Evolutionary conservation across 2,329 filamentous ascomycete genomes (phyloP).

Genomic region (Exutisphaerella laricina): DNA sequence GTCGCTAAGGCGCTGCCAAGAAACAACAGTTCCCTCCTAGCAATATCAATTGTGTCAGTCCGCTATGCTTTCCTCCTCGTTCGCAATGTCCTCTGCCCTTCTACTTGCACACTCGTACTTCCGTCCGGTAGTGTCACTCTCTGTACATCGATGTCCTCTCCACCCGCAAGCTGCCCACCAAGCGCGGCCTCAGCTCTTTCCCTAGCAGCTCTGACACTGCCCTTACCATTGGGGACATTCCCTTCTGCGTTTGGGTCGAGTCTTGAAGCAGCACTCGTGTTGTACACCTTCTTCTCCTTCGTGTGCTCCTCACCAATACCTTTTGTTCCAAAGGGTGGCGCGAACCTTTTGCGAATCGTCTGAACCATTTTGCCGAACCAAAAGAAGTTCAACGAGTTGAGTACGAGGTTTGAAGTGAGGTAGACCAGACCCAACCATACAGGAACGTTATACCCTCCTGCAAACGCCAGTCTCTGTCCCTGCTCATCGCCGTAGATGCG

Average conservation of each 20-base stretch:
- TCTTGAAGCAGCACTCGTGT: constrained; percentile 3
- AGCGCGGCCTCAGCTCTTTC: constrained; percentile 20
- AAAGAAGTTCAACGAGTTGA: constrained; percentile 74
- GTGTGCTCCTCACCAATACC: constrained; percentile 25
- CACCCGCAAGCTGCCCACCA: constrained; percentile 9
- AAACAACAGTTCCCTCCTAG: no score
- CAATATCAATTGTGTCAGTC: no score
- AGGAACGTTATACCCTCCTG: constrained; percentile 46
- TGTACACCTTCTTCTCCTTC: constrained; percentile 12
- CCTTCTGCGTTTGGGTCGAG: background rate
- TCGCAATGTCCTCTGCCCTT: constrained; percentile 16
- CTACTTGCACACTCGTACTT: constrained; percentile 17
- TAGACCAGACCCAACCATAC: constrained; percentile 66
- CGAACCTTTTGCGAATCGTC: constrained; percentile 70
- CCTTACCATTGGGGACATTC: constrained; percentile 8
- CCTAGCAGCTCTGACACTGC: constrained; percentile 24
- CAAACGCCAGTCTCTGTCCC: constrained; percentile 27
- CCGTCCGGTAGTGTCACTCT: constrained; percentile 14
- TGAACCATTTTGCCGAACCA: constrained; percentile 87
- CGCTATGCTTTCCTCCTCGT: constrained; percentile 22
- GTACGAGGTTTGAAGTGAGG: constrained; percentile 61
- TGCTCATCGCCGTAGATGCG: constrained; percentile 23
- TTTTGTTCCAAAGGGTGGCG: constrained; percentile 48
- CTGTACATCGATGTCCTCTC: constrained; percentile 14
- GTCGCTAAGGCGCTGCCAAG: constrained; percentile 6